Percentiles rank a stretch among this genome's conserved stretches.
Evolutionary conservation across 1,284 basidiomycete species (phyloP).

Genomic region (Amylostereum chailletii): DNA sequence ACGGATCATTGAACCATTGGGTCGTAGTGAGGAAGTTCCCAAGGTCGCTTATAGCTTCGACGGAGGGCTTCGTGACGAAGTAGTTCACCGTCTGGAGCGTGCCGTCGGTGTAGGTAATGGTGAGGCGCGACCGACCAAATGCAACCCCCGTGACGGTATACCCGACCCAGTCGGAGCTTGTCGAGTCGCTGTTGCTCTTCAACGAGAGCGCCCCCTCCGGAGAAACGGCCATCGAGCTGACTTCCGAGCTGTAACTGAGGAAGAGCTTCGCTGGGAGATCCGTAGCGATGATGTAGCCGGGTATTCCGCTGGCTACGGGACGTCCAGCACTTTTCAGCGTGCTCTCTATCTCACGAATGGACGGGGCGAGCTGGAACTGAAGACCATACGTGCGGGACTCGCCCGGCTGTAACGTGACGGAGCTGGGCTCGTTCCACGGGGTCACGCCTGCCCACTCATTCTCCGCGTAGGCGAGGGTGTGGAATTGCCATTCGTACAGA

Average conservation of each 20-base stretch:
- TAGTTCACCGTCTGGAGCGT: slow-evolving; percentile 47
- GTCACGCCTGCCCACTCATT: slow-evolving; percentile 45
- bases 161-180: slow-evolving; percentile 35
- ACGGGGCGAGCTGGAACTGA: slow-evolving; percentile 39
- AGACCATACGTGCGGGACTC: slow-evolving; percentile 46
- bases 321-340: slow-evolving; percentile 31
- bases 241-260: slow-evolving; percentile 33
- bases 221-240: slow-evolving; percentile 33
- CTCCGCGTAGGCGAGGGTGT: slow-evolving; percentile 48
- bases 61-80: slow-evolving; percentile 39
- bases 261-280: slow-evolving; percentile 46
- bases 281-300: slow-evolving; percentile 43
- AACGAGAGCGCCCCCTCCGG: slow-evolving; percentile 42
- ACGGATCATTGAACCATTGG: slow-evolving; percentile 43
- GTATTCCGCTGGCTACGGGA: slow-evolving; percentile 46
- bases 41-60: slow-evolving; percentile 36
- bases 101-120: slow-evolving; percentile 42
- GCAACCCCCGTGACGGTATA: slow-evolving; percentile 37
- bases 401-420: slow-evolving; percentile 36
- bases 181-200: slow-evolving; percentile 34
- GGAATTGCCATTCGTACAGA: slow-evolving; percentile 53
- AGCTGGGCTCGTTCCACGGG: slow-evolving; percentile 49
- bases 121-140: slow-evolving; percentile 44
- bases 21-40: slow-evolving; percentile 47
- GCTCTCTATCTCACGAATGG: slow-evolving; percentile 42